These are phyloP conservation scores for Fusarium keratoplasticum DNA, from an alignment of 2,329 filamentous ascomycete genomes.

Conservation along the genomic window DNA sequence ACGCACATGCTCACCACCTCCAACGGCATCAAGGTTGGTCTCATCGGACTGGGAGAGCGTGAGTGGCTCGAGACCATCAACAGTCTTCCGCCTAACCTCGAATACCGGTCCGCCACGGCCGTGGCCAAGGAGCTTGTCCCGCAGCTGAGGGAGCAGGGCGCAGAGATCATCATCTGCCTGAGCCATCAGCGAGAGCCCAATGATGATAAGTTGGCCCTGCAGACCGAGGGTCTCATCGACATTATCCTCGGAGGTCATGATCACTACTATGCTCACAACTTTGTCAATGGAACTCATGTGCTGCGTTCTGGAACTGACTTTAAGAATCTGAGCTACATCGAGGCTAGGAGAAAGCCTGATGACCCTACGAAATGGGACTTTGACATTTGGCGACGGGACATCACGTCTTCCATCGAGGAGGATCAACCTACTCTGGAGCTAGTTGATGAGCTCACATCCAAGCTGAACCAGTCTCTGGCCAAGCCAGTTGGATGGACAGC, in stretches of 20 bases:
- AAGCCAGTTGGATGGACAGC: constrained; percentile 88
- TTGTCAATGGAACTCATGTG: constrained; percentile 84
- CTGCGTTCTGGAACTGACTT: constrained; percentile 92
- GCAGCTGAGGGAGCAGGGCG: constrained; percentile 77
- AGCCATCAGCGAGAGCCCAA: constrained; percentile 91
- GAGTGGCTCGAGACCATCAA: constrained; percentile 95
- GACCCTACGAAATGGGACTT: constrained; percentile 75
- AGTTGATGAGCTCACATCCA: constrained; percentile 76
- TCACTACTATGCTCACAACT: constrained; percentile 84
- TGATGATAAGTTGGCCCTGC: constrained; percentile 84
- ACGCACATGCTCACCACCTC: constrained; percentile 83
- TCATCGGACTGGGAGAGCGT: constrained; percentile 87
- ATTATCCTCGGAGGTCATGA: constrained; percentile 91
- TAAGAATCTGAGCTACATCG: constrained; percentile 90
- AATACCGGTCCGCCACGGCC: constrained; percentile 82
- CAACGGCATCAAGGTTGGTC: constrained; percentile 86
- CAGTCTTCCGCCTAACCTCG: constrained; percentile 81
- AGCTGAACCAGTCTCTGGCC: constrained; percentile 80
- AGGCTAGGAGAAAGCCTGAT: constrained; percentile 71
- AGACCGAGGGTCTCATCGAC: constrained; percentile 80
- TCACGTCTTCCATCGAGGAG: constrained; percentile 75
- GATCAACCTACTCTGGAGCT: constrained; percentile 71
- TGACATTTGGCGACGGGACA: constrained; percentile 79
- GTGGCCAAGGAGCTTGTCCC: constrained; percentile 83
- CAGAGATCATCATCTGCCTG: constrained; percentile 84